Conservation (phyloP, 768 basidiomycete species). For the Rhizopogon rudus region DNA sequence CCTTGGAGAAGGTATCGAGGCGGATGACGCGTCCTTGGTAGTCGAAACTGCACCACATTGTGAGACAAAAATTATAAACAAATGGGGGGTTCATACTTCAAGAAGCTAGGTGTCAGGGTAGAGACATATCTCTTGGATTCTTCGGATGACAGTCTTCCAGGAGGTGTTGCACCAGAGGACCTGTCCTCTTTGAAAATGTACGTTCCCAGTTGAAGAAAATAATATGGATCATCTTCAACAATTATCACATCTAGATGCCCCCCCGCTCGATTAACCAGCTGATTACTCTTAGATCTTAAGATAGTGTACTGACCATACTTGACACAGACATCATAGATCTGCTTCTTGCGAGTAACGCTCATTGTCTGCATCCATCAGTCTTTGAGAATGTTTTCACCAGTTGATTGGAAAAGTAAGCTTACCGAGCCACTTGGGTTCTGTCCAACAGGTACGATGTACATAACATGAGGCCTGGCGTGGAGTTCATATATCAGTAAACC, state of each 20-base stretch:
- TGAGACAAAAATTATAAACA: neutral
- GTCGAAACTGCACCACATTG: constrained; percentile 42
- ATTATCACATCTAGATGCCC: constrained; percentile 57
- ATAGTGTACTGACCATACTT: constrained; percentile 53
- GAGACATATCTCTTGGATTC: constrained; percentile 42
- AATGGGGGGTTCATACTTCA: constrained; percentile 34
- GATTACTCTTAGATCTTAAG: neutral
- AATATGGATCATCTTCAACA: constrained; percentile 83
- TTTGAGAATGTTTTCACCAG: neutral
- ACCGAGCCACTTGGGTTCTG: constrained; percentile 81
- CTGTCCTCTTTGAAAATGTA: constrained; percentile 45
- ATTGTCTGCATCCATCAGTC: constrained; percentile 44
- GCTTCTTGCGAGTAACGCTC: constrained; percentile 59
- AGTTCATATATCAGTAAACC: neutral
- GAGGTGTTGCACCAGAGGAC: constrained; percentile 2
- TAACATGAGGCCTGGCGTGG: constrained; percentile 51
- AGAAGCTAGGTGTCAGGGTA: constrained; percentile 55
- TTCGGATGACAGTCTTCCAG: constrained; percentile 24
- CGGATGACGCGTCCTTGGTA: constrained; percentile 81
- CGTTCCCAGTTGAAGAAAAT: constrained; percentile 60
- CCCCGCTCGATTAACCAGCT: neutral
- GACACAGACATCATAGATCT: constrained; percentile 78
- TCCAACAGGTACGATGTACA: constrained; percentile 77
- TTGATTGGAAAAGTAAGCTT: constrained; percentile 15
- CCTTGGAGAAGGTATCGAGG: constrained; percentile 78